Conservation (phyloP, 116 monocot genomes). For the Papilionanthe hybrid region DNA sequence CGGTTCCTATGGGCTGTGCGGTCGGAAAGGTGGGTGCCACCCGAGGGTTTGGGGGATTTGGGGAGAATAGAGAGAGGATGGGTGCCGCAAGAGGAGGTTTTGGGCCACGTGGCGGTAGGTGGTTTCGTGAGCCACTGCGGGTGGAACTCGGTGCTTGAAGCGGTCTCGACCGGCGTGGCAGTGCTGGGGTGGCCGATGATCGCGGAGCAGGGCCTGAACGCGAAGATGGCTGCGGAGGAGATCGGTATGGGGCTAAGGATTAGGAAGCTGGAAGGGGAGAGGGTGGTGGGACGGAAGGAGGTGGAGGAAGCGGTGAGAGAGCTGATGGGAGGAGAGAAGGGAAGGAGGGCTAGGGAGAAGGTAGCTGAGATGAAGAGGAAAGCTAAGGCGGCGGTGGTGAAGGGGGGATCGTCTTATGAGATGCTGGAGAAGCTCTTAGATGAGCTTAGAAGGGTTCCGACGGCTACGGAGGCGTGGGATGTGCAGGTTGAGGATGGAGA, state of each 20-base stretch:
- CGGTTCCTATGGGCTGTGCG: constrained; percentile 18
- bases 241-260: constrained; percentile 14
- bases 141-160: constrained; percentile 42
- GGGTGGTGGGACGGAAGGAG: constrained; percentile 1
- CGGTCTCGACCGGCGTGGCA: constrained; percentile 17
- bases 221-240: constrained; percentile 23
- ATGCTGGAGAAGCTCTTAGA: constrained; percentile 19
- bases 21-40: constrained; percentile 1
- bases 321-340: constrained; percentile 9
- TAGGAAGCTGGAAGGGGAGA: not conserved
- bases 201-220: constrained; percentile 31
- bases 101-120: constrained; percentile 19
- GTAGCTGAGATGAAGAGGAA: not conserved
- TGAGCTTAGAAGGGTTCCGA: constrained; percentile 18
- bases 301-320: constrained; percentile 15
- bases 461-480: not conserved
- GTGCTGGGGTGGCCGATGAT: constrained; percentile 31
- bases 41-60: not conserved
- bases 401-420: constrained; percentile 19
- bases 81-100: constrained; percentile 27
- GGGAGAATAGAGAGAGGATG: constrained; percentile 26
- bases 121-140: constrained; percentile 37
- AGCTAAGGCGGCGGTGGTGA: constrained; percentile 18
- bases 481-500: not conserved
- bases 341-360: not conserved